Conservation (phyloP, 139 green algal genomes). For the Micractinium conductrix region DNA sequence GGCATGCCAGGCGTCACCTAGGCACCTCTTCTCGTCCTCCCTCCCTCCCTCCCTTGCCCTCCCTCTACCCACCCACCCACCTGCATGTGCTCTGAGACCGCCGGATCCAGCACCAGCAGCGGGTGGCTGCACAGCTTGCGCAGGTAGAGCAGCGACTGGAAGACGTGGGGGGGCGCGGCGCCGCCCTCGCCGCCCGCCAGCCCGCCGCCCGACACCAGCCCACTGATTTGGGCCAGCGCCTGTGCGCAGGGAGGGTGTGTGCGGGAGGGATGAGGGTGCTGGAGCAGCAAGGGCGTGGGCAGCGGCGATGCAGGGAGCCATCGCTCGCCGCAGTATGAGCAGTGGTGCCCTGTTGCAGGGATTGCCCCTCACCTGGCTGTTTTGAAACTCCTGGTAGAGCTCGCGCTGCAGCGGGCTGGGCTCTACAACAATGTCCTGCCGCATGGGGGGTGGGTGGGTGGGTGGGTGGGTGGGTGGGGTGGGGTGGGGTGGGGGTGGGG, state of each 20-base stretch:
- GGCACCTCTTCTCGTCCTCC: not conserved
- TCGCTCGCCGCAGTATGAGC: too few species aligned
- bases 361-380: conserved; percentile 13
- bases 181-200: conserved; percentile 6
- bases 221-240: conserved; percentile 35
- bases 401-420: conserved; percentile 80
- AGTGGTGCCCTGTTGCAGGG: too few species aligned
- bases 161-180: conserved; percentile 53
- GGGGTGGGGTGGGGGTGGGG: too few species aligned
- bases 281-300: not conserved
- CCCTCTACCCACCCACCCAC: not conserved
- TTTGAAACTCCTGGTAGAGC: conserved; percentile 88
- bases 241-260: not conserved
- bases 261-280: not conserved
- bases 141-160: conserved; percentile 88
- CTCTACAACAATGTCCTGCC: conserved; percentile 88
- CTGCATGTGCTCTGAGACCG: conserved; percentile 61
- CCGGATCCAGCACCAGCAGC: conserved; percentile 82
- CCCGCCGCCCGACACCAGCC: not conserved
- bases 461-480: too few species aligned
- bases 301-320: too few species aligned
- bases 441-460: too few species aligned
- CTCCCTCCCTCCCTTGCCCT: too few species aligned
- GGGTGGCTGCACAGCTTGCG: conserved; percentile 97
- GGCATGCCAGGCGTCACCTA: too few species aligned